Evolutionary conservation across 148 eudicot genomes (phyloP).

Genomic region (Chenopodium album): DNA sequence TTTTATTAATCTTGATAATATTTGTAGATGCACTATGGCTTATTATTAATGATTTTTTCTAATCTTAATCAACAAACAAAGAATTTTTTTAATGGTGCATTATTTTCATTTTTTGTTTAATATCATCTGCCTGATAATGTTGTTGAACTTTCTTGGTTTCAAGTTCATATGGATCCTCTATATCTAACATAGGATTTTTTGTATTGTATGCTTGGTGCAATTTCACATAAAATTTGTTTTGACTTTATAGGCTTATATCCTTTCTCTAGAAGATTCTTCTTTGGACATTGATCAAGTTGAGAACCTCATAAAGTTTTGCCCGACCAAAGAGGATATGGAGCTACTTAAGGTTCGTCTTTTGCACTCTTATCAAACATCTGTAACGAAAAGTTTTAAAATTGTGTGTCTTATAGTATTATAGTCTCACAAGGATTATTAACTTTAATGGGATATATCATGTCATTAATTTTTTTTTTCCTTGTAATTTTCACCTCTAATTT

Average conservation of each 20-base stretch:
- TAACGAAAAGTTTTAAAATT: not conserved
- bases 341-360: constrained; percentile 57
- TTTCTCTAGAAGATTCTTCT: constrained; percentile 76
- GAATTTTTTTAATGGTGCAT: too few species aligned
- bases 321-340: constrained; percentile 96
- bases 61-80: too few species aligned
- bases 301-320: constrained; percentile 91
- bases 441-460: not conserved
- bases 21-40: too few species aligned
- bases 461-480: too few species aligned
- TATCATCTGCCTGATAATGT: not conserved
- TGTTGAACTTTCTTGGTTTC: not conserved
- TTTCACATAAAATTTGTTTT: not conserved
- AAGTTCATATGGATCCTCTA: not conserved
- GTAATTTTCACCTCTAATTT: not conserved
- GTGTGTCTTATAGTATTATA: not conserved
- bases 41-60: too few species aligned
- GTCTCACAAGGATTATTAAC: too few species aligned
- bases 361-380: not conserved
- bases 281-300: constrained; percentile 90
- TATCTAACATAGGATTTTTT: not conserved
- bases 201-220: not conserved
- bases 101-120: not conserved
- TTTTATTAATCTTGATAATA: too few species aligned
- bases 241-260: constrained; percentile 58